phyloP scores from a whole-genome alignment of 2,329 filamentous ascomycete species.

The Metarhizium album region DNA sequence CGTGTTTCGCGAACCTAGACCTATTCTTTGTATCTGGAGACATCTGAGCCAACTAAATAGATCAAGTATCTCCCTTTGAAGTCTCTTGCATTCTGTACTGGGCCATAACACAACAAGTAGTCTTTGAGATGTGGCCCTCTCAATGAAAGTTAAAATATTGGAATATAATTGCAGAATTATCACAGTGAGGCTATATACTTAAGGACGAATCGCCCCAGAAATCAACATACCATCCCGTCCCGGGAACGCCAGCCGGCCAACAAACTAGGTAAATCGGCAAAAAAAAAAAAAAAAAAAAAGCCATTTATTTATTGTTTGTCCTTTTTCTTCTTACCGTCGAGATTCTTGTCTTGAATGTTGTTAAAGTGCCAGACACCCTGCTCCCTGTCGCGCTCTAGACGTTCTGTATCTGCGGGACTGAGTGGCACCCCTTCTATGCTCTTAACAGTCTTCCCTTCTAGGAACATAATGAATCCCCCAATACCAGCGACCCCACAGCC shows the following conservation, averaged over 20 bases:
- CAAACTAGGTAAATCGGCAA: not conserved
- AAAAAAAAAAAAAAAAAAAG: too few relatives aligned
- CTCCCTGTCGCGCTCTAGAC: constrained; percentile 41
- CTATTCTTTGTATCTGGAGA: too few relatives aligned
- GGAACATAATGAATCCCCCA: constrained; percentile 59
- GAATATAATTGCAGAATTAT: too few relatives aligned
- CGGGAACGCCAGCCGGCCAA: not conserved
- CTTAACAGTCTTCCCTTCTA: constrained; percentile 64
- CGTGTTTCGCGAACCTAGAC: too few relatives aligned
- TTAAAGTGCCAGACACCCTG: constrained; percentile 45
- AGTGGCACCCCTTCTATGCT: constrained; percentile 58
- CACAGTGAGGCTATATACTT: too few relatives aligned
- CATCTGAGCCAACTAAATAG: too few relatives aligned
- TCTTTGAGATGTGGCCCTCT: too few relatives aligned
- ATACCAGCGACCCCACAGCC: constrained; percentile 58
- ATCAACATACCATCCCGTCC: not conserved
- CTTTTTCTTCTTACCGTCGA: constrained; percentile 9
- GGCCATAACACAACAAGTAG: too few relatives aligned
- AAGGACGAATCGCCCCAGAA: too few relatives aligned
- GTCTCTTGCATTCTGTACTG: too few relatives aligned
- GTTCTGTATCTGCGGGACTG: constrained; percentile 41
- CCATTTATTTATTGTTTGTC: not conserved
- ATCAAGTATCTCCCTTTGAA: too few relatives aligned
- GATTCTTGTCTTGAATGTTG: constrained; percentile 27
- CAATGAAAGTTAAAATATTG: too few relatives aligned